A percentile compares a stretch with the other conserved stretches of the same genome.
These are phyloP conservation scores for Cornus kousa DNA, from an alignment of 148 eudicot species.

Conservation along the genomic window DNA sequence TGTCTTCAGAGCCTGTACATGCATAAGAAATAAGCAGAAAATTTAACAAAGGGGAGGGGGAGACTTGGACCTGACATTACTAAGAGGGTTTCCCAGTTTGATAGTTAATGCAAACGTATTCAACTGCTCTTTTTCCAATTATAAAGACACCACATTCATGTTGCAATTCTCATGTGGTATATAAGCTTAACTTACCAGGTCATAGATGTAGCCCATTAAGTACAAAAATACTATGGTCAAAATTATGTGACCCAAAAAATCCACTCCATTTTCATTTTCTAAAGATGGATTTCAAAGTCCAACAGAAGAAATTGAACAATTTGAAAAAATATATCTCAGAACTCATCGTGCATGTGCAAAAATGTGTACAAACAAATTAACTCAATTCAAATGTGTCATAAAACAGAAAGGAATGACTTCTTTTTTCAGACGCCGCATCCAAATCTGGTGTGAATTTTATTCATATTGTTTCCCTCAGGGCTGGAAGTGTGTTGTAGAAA, in stretches of 20 bases:
- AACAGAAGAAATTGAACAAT: not conserved
- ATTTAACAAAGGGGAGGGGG: too few relatives aligned
- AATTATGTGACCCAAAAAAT: too few relatives aligned
- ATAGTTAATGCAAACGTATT: too few relatives aligned
- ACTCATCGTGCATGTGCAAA: not conserved
- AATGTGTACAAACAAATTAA: not conserved
- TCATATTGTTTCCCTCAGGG: not conserved
- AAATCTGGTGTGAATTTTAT: not conserved
- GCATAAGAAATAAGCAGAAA: not conserved
- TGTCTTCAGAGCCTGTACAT: constrained; percentile 58
- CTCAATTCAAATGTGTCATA: not conserved
- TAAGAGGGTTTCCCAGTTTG: too few relatives aligned
- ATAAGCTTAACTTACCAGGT: not conserved
- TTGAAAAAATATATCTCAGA: not conserved
- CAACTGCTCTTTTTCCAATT: not conserved
- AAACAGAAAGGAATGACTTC: not conserved
- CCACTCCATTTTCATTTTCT: not conserved
- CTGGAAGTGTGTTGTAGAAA: too few relatives aligned
- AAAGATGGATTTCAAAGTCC: not conserved
- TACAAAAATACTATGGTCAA: too few relatives aligned
- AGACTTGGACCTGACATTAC: too few relatives aligned
- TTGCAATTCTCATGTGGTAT: not conserved
- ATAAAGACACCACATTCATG: not conserved
- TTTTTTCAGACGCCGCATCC: not conserved
- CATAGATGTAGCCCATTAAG: not conserved